A percentile compares a stretch with the other conserved stretches of the same genome.
phyloP scores from a whole-genome alignment of 345 rosid genomes.

The Carallia brachiata region DNA sequence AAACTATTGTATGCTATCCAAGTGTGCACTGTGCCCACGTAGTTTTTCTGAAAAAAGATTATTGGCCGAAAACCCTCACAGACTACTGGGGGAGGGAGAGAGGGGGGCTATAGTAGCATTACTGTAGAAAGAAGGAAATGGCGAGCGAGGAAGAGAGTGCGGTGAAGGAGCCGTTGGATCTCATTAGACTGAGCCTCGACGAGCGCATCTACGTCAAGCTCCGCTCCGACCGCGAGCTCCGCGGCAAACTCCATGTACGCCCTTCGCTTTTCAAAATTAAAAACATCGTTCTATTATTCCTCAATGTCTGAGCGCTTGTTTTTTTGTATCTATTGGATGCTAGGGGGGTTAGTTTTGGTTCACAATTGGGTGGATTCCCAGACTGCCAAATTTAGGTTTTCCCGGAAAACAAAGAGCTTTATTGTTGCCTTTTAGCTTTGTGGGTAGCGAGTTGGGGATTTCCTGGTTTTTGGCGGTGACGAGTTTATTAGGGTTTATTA shows the following conservation, averaged over 20 bases:
- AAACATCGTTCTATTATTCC: not conserved
- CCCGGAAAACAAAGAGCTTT: no score
- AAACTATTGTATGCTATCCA: no score
- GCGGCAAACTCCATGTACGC: slow-evolving; percentile 94
- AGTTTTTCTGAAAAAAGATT: no score
- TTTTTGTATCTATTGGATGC: not conserved
- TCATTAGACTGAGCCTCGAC: slow-evolving; percentile 91
- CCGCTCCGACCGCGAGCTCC: slow-evolving; percentile 98
- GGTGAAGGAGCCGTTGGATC: slow-evolving; percentile 99
- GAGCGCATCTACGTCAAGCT: slow-evolving; percentile 99
- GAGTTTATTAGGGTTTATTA: not conserved
- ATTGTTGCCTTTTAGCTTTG: not conserved
- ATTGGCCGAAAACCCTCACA: not conserved
- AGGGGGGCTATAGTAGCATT: not conserved
- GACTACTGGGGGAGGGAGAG: not conserved
- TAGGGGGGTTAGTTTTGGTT: not conserved
- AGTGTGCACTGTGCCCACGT: no score
- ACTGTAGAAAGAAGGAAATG: slow-evolving; percentile 30
- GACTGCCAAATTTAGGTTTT: not conserved
- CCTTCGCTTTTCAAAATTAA: not conserved
- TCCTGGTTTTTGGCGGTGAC: not conserved
- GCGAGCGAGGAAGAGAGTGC: slow-evolving; percentile 92
- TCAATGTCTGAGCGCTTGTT: no score
- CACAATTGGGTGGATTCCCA: not conserved
- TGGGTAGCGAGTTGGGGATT: not conserved